phyloP scores from a whole-genome alignment of 208 protist species.

The Leishmania amazonensis region DNA sequence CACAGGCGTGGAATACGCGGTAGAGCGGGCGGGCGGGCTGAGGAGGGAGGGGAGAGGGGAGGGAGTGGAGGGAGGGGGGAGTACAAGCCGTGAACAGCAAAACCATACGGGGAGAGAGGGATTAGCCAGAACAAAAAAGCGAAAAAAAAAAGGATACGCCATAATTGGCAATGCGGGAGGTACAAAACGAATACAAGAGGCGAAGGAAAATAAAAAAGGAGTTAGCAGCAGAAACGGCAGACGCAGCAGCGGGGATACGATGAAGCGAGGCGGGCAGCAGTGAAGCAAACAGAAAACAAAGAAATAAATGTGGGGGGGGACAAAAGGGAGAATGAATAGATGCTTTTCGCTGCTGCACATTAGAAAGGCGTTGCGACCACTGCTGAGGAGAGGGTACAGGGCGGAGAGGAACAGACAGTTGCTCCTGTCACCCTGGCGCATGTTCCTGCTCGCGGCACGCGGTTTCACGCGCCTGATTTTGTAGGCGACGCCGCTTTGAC shows the following conservation, averaged over 20 bases:
- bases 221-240: neutral
- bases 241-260: neutral
- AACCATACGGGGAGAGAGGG: neutral
- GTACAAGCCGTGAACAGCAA: neutral
- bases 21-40: neutral
- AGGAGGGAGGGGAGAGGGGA: neutral
- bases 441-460: neutral
- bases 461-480: conserved; percentile 2
- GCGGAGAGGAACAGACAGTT: neutral
- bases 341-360: neutral
- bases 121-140: neutral
- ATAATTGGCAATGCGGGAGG: neutral
- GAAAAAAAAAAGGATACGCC: neutral
- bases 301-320: neutral
- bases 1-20: neutral
- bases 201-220: neutral
- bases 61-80: neutral
- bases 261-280: neutral
- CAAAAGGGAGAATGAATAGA: neutral
- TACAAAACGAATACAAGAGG: neutral
- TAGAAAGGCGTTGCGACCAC: neutral
- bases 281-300: neutral
- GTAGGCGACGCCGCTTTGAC: conserved; percentile 2
- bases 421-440: neutral
- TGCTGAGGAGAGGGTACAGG: neutral